phyloP scores from a whole-genome alignment of 495 filamentous ascomycete genomes.

The Aspergillus ostianus region DNA sequence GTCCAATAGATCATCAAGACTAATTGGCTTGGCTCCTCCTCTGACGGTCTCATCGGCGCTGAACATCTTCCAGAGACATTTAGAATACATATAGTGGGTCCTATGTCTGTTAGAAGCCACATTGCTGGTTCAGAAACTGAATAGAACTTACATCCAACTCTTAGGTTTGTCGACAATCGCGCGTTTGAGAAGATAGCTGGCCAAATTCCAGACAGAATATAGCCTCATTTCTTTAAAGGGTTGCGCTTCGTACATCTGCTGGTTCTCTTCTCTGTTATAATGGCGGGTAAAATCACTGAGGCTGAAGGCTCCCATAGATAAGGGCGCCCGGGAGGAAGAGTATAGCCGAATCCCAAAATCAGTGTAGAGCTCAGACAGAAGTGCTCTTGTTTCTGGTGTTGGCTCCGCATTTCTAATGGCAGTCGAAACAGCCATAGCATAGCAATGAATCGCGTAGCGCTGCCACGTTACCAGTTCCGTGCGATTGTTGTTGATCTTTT shows the following conservation, averaged over 20 bases:
- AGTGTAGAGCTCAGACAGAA: constrained; percentile 78
- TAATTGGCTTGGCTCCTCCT: constrained; percentile 46
- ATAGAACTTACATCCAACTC: constrained; percentile 72
- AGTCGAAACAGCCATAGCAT: constrained; percentile 81
- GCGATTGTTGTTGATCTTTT: constrained; percentile 87
- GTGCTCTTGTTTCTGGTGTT: constrained; percentile 58
- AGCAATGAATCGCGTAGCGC: constrained; percentile 86
- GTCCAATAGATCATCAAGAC: constrained; percentile 60
- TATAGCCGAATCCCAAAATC: constrained; percentile 92
- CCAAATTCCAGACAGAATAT: constrained; percentile 85
- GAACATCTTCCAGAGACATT: constrained; percentile 96
- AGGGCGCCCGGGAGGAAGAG: constrained; percentile 84
- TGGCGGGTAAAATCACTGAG: constrained; percentile 73
- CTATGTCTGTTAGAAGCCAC: constrained; percentile 33
- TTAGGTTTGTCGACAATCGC: constrained; percentile 73
- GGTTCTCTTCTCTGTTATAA: constrained; percentile 63
- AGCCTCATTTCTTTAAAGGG: constrained; percentile 70
- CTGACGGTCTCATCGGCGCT: constrained; percentile 51
- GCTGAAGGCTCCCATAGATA: constrained; percentile 82
- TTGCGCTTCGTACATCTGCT: constrained; percentile 70
- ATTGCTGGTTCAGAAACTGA: background rate
- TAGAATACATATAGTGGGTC: constrained; percentile 85
- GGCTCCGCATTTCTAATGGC: constrained; percentile 62
- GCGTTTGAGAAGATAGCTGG: constrained; percentile 71
- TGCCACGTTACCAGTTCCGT: constrained; percentile 72